Conservation (phyloP, 2,329 filamentous ascomycete genomes). For the Seiridium cupressi region DNA sequence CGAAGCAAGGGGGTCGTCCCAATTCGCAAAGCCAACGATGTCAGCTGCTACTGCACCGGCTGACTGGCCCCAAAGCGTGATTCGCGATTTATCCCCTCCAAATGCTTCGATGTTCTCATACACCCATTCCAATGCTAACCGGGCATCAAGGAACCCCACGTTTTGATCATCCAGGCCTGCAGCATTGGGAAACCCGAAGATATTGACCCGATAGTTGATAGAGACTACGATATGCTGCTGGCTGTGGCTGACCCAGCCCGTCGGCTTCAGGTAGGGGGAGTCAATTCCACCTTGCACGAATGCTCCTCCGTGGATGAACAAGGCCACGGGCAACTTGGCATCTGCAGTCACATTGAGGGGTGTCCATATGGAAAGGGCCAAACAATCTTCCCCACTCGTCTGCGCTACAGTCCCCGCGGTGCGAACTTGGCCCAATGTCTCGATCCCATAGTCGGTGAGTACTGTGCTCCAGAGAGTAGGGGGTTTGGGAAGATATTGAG, state of each 20-base stretch:
- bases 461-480: conserved; percentile 5
- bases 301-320: conserved; percentile 12
- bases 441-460: conserved; percentile 6
- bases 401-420: background rate
- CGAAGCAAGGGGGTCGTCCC: conserved; percentile 7
- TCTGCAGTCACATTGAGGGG: background rate
- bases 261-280: conserved; percentile 20
- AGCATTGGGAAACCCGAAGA: conserved; percentile 35
- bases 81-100: conserved; percentile 23
- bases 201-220: conserved; percentile 34
- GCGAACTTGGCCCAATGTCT: background rate
- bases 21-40: conserved; percentile 8
- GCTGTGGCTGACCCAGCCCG: conserved; percentile 22
- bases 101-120: conserved; percentile 33
- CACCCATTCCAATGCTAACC: conserved; percentile 35
- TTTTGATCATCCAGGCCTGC: conserved; percentile 25
- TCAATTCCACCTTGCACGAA: conserved; percentile 9
- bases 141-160: conserved; percentile 28
- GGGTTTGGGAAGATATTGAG: background rate
- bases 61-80: conserved; percentile 14
- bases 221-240: conserved; percentile 29
- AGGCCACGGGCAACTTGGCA: conserved; percentile 10
- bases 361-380: conserved; percentile 11
- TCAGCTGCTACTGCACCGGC: conserved; percentile 9
- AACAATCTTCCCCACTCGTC: conserved; percentile 10